Percentiles rank a stretch among this genome's conserved stretches.
phyloP scores from a whole-genome alignment of 2,329 filamentous ascomycete genomes.

The Alternaria ventricosa region DNA sequence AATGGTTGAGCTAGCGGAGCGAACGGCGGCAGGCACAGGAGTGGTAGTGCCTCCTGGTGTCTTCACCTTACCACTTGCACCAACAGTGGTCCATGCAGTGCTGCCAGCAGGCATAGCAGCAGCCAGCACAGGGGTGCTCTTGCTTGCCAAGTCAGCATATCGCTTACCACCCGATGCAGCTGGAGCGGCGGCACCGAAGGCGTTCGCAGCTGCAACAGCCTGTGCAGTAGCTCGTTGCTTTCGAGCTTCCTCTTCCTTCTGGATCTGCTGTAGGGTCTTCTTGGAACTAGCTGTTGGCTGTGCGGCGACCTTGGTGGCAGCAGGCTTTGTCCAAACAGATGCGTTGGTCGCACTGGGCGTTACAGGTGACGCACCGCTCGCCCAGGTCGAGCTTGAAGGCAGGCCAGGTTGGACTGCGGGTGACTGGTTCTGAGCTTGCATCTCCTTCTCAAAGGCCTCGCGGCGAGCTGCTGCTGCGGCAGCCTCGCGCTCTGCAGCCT shows the following conservation, averaged over 20 bases:
- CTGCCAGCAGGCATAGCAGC: conserved; percentile 52
- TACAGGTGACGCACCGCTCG: conserved; percentile 71
- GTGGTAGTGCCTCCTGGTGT: conserved; percentile 67
- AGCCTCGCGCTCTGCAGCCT: conserved; percentile 88
- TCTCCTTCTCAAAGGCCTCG: conserved; percentile 80
- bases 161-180: conserved; percentile 71
- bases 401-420: conserved; percentile 74
- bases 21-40: conserved; percentile 54
- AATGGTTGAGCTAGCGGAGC: conserved; percentile 56
- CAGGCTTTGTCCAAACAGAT: conserved; percentile 69
- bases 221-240: conserved; percentile 75
- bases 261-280: conserved; percentile 94
- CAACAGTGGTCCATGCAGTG: conserved; percentile 91
- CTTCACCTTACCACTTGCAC: conserved; percentile 91
- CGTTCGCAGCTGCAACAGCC: conserved; percentile 54
- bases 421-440: conserved; percentile 66
- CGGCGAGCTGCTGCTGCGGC: conserved; percentile 78
- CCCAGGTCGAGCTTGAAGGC: conserved; percentile 89
- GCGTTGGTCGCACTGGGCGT: conserved; percentile 57
- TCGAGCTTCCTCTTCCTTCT: conserved; percentile 90
- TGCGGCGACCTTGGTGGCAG: conserved; percentile 57
- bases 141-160: conserved; percentile 92
- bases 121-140: conserved; percentile 60
- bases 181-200: conserved; percentile 54
- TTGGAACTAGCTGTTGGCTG: conserved; percentile 60